Percentiles rank a stretch among this genome's conserved stretches.
phyloP scores from a whole-genome alignment of 495 filamentous ascomycete genomes.

The Aspergillus ostianus region DNA sequence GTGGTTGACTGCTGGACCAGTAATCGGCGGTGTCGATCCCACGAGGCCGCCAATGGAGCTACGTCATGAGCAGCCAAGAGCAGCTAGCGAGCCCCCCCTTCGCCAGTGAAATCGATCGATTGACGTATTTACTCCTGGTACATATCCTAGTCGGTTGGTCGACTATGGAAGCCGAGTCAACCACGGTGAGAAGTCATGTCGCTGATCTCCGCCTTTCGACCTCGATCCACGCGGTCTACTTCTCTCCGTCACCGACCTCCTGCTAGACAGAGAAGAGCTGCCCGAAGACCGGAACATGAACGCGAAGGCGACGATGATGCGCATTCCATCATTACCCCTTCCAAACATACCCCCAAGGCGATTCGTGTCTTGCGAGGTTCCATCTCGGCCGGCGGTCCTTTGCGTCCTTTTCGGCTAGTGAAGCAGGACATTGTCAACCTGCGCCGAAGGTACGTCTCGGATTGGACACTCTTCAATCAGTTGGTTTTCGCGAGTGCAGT shows the following conservation, averaged over 20 bases:
- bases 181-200: conserved; percentile 21
- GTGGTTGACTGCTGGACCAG: neutral
- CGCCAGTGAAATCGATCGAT: neutral
- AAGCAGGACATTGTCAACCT: conserved; percentile 58
- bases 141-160: too few relatives aligned
- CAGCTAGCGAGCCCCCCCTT: neutral
- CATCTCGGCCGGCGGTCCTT: conserved; percentile 37
- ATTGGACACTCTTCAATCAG: conserved; percentile 71
- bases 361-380: conserved; percentile 34
- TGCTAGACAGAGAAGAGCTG: conserved; percentile 22
- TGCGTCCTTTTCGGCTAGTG: conserved; percentile 62
- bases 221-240: conserved; percentile 31
- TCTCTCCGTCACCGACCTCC: conserved; percentile 25
- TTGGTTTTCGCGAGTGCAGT: conserved; percentile 68
- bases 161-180: neutral
- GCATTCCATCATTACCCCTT: conserved; percentile 42
- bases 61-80: neutral
- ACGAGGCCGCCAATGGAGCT: neutral
- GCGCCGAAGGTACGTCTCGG: conserved; percentile 56
- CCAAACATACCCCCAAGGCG: conserved; percentile 41
- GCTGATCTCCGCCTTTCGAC: conserved; percentile 38
- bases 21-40: neutral
- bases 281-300: conserved; percentile 14
- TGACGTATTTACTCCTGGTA: too few relatives aligned
- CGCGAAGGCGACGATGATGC: conserved; percentile 29